These are phyloP conservation scores for Dictyostelium firmibasis DNA, from an alignment of 78 protist species.

Conservation along the genomic window DNA sequence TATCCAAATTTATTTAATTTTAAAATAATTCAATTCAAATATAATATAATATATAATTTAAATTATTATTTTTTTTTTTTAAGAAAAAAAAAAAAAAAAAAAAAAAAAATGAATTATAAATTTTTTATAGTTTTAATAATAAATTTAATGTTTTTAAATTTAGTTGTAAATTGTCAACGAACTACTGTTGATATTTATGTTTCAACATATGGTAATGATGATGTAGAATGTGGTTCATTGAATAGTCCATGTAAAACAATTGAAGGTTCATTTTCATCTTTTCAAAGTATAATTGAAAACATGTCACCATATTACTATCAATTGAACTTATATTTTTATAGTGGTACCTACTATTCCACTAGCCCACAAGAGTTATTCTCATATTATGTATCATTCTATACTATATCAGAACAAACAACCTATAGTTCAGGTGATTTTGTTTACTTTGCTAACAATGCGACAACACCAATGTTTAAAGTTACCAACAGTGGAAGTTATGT, in stretches of 20 bases:
- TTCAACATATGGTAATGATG: neutral
- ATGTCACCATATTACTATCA: neutral
- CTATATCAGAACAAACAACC: no score
- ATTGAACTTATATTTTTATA: neutral
- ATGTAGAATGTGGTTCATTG: neutral
- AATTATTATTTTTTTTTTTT: neutral
- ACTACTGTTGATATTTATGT: neutral
- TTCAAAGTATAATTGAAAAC: neutral
- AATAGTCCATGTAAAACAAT: neutral
- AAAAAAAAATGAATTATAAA: neutral
- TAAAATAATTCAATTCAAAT: no score
- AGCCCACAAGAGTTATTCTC: neutral
- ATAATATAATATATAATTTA: neutral
- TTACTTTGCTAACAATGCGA: neutral
- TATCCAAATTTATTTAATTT: no score
- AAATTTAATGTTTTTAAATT: neutral
- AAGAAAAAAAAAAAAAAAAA: neutral
- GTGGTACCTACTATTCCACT: neutral
- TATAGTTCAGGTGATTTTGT: neutral
- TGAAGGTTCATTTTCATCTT: neutral
- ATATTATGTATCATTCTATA: neutral
- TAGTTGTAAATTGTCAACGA: neutral
- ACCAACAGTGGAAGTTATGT: neutral
- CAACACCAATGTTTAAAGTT: neutral
- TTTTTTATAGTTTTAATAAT: neutral